These are phyloP conservation scores for Moesziomyces sp. DNA, from an alignment of 1,284 basidiomycete species.

Conservation along the genomic window DNA sequence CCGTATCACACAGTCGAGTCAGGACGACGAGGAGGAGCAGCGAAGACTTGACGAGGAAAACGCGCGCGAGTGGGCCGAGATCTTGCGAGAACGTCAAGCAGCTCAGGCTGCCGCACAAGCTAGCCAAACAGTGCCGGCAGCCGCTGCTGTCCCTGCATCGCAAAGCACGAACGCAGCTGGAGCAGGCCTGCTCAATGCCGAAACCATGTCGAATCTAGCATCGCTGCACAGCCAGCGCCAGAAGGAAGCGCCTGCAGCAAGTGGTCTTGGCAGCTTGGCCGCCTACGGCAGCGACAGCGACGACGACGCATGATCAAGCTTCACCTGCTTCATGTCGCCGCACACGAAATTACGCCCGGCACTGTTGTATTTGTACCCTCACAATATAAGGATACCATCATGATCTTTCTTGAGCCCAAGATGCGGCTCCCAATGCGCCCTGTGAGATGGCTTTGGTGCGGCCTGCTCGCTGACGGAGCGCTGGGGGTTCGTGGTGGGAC, in stretches of 20 bases:
- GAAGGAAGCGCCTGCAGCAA: slow-evolving; percentile 12
- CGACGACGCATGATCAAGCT: slow-evolving; percentile 23
- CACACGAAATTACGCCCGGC: too few relatives aligned
- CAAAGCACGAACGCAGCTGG: background rate
- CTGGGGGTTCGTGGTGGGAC: too few relatives aligned
- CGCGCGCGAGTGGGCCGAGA: slow-evolving; percentile 57
- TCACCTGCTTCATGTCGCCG: too few relatives aligned
- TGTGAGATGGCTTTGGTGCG: too few relatives aligned
- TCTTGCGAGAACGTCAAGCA: slow-evolving; percentile 38
- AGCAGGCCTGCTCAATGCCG: slow-evolving; percentile 33
- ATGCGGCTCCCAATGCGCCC: background rate
- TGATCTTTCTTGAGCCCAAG: background rate
- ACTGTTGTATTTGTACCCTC: slow-evolving; percentile 1
- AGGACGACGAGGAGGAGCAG: slow-evolving; percentile 56
- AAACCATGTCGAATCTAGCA: slow-evolving; percentile 50
- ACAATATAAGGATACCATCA: background rate
- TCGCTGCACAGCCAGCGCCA: slow-evolving; percentile 28
- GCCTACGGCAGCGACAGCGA: slow-evolving; percentile 64
- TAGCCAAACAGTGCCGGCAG: background rate
- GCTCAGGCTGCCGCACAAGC: slow-evolving; percentile 17
- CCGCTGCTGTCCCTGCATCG: slow-evolving; percentile 5
- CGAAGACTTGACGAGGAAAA: slow-evolving; percentile 62
- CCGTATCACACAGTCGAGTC: slow-evolving; percentile 31
- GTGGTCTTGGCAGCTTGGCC: slow-evolving; percentile 52
- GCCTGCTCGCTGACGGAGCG: too few relatives aligned